phyloP scores from a whole-genome alignment of 116 monocot genomes.

The Cymodocea nodosa region DNA sequence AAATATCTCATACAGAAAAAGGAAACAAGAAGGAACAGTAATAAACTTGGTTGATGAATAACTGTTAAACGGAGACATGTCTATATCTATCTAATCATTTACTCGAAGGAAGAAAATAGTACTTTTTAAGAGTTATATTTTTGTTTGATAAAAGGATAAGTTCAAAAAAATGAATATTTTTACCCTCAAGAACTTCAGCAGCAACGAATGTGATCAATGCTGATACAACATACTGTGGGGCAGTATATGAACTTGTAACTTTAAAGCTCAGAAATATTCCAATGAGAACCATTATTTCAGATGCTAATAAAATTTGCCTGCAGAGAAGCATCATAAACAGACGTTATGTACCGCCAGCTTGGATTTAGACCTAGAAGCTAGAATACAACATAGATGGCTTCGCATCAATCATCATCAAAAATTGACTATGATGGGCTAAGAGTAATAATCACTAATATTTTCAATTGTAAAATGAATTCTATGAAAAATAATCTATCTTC shows the following conservation, averaged over 20 bases:
- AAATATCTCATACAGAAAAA: too few relatives aligned
- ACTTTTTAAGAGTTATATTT: background rate
- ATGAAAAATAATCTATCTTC: too few relatives aligned
- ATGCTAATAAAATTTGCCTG: slow-evolving; percentile 81
- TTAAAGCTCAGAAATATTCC: slow-evolving; percentile 70
- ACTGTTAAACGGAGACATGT: background rate
- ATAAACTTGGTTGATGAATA: background rate
- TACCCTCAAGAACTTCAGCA: slow-evolving; percentile 98
- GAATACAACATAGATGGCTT: too few relatives aligned
- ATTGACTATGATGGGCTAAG: too few relatives aligned
- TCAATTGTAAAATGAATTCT: too few relatives aligned
- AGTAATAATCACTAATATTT: too few relatives aligned
- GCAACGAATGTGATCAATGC: slow-evolving; percentile 85
- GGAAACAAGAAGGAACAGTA: too few relatives aligned
- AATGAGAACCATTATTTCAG: slow-evolving; percentile 55
- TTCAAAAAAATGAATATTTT: background rate
- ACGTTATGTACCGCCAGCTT: too few relatives aligned
- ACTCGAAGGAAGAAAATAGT: background rate
- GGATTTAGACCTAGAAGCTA: too few relatives aligned
- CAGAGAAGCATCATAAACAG: slow-evolving; percentile 5
- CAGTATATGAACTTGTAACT: slow-evolving; percentile 41
- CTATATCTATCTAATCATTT: background rate
- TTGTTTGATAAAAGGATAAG: background rate
- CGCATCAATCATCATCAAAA: too few relatives aligned
- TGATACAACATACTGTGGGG: slow-evolving; percentile 66